Evolutionary conservation across 495 filamentous ascomycete species (phyloP), one percentile per base, ranked within the genome.

Genomic region (Penicillium flavigenum): DNA sequence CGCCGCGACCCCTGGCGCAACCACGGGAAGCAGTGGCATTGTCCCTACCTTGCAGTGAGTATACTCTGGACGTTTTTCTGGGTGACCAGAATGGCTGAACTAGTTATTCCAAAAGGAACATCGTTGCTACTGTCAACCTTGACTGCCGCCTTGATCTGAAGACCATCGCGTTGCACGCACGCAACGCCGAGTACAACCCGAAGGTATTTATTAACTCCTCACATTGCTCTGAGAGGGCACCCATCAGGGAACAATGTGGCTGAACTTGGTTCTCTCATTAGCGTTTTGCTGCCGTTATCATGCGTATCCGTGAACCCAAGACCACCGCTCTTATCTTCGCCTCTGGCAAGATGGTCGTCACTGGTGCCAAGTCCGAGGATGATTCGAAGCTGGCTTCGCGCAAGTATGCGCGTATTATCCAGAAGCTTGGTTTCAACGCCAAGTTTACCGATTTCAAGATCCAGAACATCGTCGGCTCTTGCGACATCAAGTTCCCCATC

Each of bases 361-460:
- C 94, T 34, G 94, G 94, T 76, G 94, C 95, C 53, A 98, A 98
- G 78, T 96, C 92, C 1, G 94, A 98, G 68, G 94, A 98, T 69
- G 95, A 98, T 68, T 96, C 91, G 46, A 95, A 96, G 75, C 84
- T 98, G 67, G 94, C 94, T 2, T 95, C 90, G 41, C 86, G 95
- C 75, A 98, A 98, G 79, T 98, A 98, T 75, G 94, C 94, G 22
- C 91, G 94, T 61, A 98, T 98, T 76, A 98, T 98, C 67, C 94
- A 98, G 81, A 98, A 98, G 79, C 91, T 98, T 56, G 94, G 94
- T 51, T 98, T 98, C 85, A 96, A 96, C 62, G 92, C 95, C 58
- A 97, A 96, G 85, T 98, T 98, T 78, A 96, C 92, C 58, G 94
- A 98, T 74, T 98, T 98, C 82, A 98, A 98, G 83, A 98, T 98